phyloP scores from a whole-genome alignment of 768 basidiomycete species.

The Boletus sp. region DNA sequence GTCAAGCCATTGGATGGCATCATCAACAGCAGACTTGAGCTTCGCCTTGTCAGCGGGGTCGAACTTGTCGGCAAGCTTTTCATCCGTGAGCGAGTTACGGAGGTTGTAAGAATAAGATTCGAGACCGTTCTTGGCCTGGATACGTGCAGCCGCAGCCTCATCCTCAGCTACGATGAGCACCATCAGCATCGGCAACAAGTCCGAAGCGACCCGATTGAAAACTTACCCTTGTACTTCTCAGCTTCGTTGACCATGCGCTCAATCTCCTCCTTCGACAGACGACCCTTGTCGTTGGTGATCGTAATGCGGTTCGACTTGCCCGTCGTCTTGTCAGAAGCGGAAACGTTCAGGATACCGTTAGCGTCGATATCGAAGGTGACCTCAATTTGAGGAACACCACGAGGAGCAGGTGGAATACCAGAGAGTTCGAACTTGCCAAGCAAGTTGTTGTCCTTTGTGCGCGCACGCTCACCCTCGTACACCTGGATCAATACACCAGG shows the following conservation, averaged over 20 bases:
- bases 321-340: constrained; percentile 93
- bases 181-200: constrained; percentile 8
- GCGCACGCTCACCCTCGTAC: constrained; percentile 96
- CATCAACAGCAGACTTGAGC: constrained; percentile 77
- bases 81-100: constrained; percentile 81
- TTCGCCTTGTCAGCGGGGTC: constrained; percentile 82
- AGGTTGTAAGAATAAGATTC: constrained; percentile 97
- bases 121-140: constrained; percentile 84
- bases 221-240: constrained; percentile 82
- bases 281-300: constrained; percentile 96
- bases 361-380: constrained; percentile 99
- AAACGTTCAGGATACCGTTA: constrained; percentile 94
- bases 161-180: constrained; percentile 59
- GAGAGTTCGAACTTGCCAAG: constrained; percentile 98
- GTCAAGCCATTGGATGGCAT: constrained; percentile 84
- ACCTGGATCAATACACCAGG: constrained; percentile 98
- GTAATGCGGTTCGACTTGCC: constrained; percentile 94
- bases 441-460: constrained; percentile 97
- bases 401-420: constrained; percentile 93
- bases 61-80: constrained; percentile 85
- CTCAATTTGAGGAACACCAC: constrained; percentile 96
- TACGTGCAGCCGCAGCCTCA: constrained; percentile 80
- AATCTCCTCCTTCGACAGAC: constrained; percentile 95
- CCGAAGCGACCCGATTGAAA: not conserved
- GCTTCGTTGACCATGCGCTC: constrained; percentile 97